Percentiles rank a stretch among this genome's conserved stretches.
Evolutionary conservation across 768 basidiomycete species (phyloP).

Genomic region (Jaapia argillacea): DNA sequence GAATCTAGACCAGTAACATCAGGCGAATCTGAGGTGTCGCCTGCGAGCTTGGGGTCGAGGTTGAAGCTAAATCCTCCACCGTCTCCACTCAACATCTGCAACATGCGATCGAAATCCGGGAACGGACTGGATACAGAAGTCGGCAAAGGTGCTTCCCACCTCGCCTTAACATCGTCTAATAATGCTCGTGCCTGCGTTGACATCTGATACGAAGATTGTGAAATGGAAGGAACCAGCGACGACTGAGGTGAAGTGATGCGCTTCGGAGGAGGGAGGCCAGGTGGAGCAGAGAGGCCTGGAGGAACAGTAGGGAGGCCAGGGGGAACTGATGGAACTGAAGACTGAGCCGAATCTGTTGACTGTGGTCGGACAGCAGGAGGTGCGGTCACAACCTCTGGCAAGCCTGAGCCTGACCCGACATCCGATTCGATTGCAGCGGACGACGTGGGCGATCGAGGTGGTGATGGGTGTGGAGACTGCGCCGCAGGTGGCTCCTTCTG

Average conservation of each 20-base stretch:
- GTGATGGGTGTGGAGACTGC: conserved; percentile 29
- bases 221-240: conserved; percentile 34
- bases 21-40: conserved; percentile 27
- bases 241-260: conserved; percentile 41
- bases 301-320: conserved; percentile 44
- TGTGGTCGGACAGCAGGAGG: conserved; percentile 29
- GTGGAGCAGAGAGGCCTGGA: conserved; percentile 54
- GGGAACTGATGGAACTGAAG: conserved; percentile 27
- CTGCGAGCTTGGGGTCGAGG: conserved; percentile 69
- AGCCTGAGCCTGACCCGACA: conserved; percentile 28
- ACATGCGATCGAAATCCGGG: conserved; percentile 82
- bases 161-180: conserved; percentile 71
- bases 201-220: conserved; percentile 74
- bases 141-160: conserved; percentile 47
- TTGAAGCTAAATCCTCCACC: conserved; percentile 78
- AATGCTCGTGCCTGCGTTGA: conserved; percentile 78
- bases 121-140: conserved; percentile 51
- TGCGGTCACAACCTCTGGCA: conserved; percentile 23
- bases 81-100: conserved; percentile 61
- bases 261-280: conserved; percentile 30
- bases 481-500: conserved; percentile 27
- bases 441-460: conserved; percentile 31
- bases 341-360: conserved; percentile 27
- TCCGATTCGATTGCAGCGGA: conserved; percentile 45
- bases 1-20: conserved; percentile 36